phyloP scores from a whole-genome alignment of 164 flowering plant genomes.

The Dillenia suffruticosa region DNA sequence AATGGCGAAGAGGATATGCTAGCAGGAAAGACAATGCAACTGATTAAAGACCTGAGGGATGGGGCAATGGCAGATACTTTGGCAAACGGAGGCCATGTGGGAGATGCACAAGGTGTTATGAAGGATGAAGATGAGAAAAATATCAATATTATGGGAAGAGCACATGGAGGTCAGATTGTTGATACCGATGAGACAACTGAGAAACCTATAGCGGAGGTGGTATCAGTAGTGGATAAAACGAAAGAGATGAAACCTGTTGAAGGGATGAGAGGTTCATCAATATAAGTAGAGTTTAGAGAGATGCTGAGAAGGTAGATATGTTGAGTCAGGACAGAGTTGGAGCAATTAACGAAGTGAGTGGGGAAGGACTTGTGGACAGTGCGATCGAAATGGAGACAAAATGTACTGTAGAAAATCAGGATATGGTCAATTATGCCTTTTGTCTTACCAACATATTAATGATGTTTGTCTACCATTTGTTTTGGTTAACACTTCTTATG shows the following conservation, averaged over 20 bases:
- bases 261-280: not conserved
- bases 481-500: too few relatives aligned
- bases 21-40: too few relatives aligned
- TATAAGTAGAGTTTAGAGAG: not conserved
- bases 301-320: not conserved
- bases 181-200: not conserved
- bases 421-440: too few relatives aligned
- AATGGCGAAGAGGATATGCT: too few relatives aligned
- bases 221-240: not conserved
- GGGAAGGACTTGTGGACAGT: conserved; percentile 6
- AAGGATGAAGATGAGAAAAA: not conserved
- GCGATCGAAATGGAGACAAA: not conserved
- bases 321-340: not conserved
- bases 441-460: too few relatives aligned
- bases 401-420: too few relatives aligned
- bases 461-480: too few relatives aligned
- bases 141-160: not conserved
- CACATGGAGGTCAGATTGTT: not conserved
- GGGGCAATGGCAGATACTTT: too few relatives aligned
- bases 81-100: not conserved
- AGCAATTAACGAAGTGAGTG: conserved; percentile 10
- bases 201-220: not conserved
- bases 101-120: not conserved
- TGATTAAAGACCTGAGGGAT: too few relatives aligned
- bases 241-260: not conserved